Evolutionary conservation across 371 early-diverging fungal genomes (phyloP).

Genomic region (Mucor circinelloides): DNA sequence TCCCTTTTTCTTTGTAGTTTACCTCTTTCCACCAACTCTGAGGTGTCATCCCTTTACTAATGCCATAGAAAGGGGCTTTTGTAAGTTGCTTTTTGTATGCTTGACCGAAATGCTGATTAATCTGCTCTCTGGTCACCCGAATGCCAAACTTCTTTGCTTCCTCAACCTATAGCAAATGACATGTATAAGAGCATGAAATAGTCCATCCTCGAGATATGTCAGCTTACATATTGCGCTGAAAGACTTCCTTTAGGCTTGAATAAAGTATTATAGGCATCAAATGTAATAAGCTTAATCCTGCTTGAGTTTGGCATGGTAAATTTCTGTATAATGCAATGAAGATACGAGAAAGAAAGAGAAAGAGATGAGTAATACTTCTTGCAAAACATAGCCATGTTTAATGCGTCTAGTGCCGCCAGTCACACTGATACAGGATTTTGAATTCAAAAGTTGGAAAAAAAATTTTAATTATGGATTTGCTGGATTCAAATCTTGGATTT

Average conservation of each 20-base stretch:
- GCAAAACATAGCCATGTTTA: slow-evolving; percentile 3
- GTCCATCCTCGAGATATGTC: neutral
- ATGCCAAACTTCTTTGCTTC: slow-evolving; percentile 43
- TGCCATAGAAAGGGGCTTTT: slow-evolving; percentile 48
- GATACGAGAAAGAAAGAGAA: neutral
- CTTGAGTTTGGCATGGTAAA: slow-evolving; percentile 1
- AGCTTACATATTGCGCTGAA: slow-evolving; percentile 44
- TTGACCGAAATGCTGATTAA: slow-evolving; percentile 38
- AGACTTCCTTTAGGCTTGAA: slow-evolving; percentile 46
- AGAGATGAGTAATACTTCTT: neutral
- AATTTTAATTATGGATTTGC: no score
- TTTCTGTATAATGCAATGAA: neutral
- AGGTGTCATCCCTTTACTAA: slow-evolving; percentile 35
- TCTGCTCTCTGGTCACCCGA: slow-evolving; percentile 31
- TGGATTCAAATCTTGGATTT: no score
- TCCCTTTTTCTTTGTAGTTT: neutral
- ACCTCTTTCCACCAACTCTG: slow-evolving; percentile 49
- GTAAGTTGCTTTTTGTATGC: slow-evolving; percentile 34
- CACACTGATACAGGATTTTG: no score
- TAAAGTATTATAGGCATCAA: slow-evolving; percentile 53
- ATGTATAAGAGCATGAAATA: neutral
- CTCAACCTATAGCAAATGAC: slow-evolving; percentile 28
- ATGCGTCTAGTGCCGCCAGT: no score
- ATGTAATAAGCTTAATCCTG: slow-evolving; percentile 38
- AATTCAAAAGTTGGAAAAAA: no score